Evolutionary conservation across 2,329 filamentous ascomycete species (phyloP).

Genomic region (Paecilomyces sp.): DNA sequence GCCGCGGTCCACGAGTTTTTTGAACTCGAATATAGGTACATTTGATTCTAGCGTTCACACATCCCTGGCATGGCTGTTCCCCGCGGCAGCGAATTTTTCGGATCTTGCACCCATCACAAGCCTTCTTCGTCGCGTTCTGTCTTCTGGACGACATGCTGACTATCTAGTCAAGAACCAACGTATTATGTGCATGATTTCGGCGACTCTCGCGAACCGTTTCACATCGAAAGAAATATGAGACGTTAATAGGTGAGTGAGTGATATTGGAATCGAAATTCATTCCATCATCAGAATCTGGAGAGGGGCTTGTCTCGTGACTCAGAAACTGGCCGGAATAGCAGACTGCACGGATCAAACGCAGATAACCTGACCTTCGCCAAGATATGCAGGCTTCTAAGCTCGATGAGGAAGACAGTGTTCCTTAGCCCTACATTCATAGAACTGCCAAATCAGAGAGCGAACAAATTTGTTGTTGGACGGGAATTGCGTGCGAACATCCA

Average conservation of each 20-base stretch:
- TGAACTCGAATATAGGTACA: slow-evolving; percentile 46
- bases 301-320: not conserved
- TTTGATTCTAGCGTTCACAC: slow-evolving; percentile 37
- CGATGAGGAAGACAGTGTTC: not conserved
- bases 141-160: slow-evolving; percentile 7
- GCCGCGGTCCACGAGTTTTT: slow-evolving; percentile 40
- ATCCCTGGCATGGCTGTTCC: slow-evolving; percentile 40
- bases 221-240: not conserved
- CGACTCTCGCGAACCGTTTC: not conserved
- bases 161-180: too few relatives aligned
- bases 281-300: not conserved
- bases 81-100: slow-evolving; percentile 48
- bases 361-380: not conserved
- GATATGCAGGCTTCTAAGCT: not conserved
- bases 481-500: not conserved
- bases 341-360: not conserved
- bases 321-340: not conserved
- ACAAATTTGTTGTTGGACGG: not conserved
- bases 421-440: not conserved
- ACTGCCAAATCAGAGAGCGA: not conserved
- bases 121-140: slow-evolving; percentile 25
- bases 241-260: not conserved
- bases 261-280: not conserved
- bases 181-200: too few relatives aligned
- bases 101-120: slow-evolving; percentile 48